A percentile compares a stretch with the other conserved stretches of the same genome.
Conservation (phyloP, 2,329 filamentous ascomycete genomes). For the Sporothrix phasma region DNA sequence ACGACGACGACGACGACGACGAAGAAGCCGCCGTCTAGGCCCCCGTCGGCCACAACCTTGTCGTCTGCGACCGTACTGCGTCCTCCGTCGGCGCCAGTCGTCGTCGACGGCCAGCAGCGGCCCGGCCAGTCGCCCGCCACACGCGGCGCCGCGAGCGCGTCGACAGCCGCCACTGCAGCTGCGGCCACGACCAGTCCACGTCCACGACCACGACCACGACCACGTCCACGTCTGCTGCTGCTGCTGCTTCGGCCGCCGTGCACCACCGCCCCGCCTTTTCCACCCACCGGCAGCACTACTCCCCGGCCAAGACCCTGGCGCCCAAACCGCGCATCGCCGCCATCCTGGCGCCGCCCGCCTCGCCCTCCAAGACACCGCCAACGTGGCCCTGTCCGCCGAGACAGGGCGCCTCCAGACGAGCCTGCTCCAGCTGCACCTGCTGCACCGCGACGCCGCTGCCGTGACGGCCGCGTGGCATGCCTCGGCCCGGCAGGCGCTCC, state of each 20-base stretch:
- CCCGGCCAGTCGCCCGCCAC: slow-evolving; percentile 5
- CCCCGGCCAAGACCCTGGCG: slow-evolving; percentile 49
- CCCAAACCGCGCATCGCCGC: slow-evolving; percentile 53
- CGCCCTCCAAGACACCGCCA: slow-evolving; percentile 53
- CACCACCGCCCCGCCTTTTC: slow-evolving; percentile 43
- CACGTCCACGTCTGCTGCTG: neutral
- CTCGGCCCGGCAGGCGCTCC: slow-evolving; percentile 42
- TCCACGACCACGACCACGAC: slow-evolving; percentile 7
- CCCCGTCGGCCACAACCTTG: slow-evolving; percentile 28
- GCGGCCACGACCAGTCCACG: slow-evolving; percentile 8
- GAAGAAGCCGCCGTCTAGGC: neutral
- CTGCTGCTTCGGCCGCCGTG: slow-evolving; percentile 4
- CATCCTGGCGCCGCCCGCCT: slow-evolving; percentile 49
- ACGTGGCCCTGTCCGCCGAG: slow-evolving; percentile 49
- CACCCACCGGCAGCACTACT: slow-evolving; percentile 58
- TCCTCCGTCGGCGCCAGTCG: slow-evolving; percentile 26
- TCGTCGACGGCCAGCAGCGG: slow-evolving; percentile 19
- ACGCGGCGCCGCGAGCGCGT: slow-evolving; percentile 16
- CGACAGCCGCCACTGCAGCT: slow-evolving; percentile 1
- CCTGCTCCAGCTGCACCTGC: slow-evolving; percentile 53
- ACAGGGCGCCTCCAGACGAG: slow-evolving; percentile 51
- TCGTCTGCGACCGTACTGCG: slow-evolving; percentile 31
- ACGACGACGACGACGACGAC: neutral
- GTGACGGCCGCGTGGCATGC: slow-evolving; percentile 41
- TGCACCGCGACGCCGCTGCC: slow-evolving; percentile 44